Base-by-base conservation (phyloP, 352 stramenopile genomes). In the Globisporangium nunn region DNA sequence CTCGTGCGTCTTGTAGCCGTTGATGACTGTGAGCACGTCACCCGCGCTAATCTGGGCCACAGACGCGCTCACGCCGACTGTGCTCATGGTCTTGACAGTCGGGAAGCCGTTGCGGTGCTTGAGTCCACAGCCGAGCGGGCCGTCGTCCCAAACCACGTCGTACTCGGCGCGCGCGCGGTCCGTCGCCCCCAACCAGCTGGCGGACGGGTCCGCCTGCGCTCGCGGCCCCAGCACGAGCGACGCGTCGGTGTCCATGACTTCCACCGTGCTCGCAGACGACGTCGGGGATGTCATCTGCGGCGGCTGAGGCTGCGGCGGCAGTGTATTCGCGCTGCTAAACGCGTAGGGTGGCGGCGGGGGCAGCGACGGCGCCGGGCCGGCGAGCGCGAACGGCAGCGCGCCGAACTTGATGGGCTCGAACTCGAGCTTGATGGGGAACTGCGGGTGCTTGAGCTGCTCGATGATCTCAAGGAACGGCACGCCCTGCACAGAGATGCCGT, bases 121-220 rank as follows among this genome's bases (percentile, higher is more conserved):
- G 6, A 92, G 57, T 15, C 82, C 80, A 47, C 82, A 92, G 4
- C 82, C 82, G 5, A 92, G 64, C 23, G 82, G 71, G 1, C 82
- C 82, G 66, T 85, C 70, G 53, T 70, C 73, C 82, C 82, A 92
- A 45, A 88, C 72, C 0, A 92, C 82, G 43, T 92, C 82, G 62
- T 87, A 92, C 61, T 90, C 79, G 17, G 62, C 52, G 3, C 46
- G 71, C 0, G 60, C 45, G 43, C 74, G 37, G 48, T 77, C 71
- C 30, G 74, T 59, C 10, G 23, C 23, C 23, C 23, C 23, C 23
- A 59, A 74, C 3, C 55, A 51, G 44, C 60, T 75, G 2, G 58
- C 70, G 41, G 68, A 68, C 8, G 67, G 58, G 43, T 55, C 18
- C 39, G 43, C 4, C n/a, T 18, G 18, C 43, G 51, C 6, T 30